Conservation (phyloP, 2,329 filamentous ascomycete species). For the Claviceps capensis region DNA sequence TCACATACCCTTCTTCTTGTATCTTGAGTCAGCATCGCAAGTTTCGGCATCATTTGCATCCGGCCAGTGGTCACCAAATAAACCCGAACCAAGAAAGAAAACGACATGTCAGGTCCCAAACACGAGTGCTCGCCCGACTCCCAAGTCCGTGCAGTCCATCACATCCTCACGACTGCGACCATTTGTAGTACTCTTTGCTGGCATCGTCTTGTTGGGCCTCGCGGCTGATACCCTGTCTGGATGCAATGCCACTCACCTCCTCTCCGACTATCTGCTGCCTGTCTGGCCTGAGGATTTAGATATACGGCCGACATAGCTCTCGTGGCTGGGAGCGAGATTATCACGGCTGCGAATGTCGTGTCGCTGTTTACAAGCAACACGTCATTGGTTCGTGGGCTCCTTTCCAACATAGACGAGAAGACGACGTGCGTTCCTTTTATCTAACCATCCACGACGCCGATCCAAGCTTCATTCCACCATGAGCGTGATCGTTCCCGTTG, state of each 20-base stretch:
- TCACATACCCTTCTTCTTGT: not conserved
- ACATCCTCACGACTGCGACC: conserved; percentile 32
- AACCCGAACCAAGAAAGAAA: not conserved
- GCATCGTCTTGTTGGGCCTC: conserved; percentile 38
- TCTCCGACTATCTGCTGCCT: conserved; percentile 33
- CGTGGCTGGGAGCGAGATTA: conserved; percentile 35
- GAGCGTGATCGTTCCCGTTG: conserved; percentile 14
- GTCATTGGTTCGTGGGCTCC: conserved; percentile 25
- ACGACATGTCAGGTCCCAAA: conserved; percentile 19
- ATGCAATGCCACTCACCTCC: conserved; percentile 39
- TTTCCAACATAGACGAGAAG: not conserved
- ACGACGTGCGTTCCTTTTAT: not conserved
- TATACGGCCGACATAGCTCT: conserved; percentile 42
- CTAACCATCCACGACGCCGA: conserved; percentile 2
- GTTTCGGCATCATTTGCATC: not conserved
- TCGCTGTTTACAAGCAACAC: conserved; percentile 36
- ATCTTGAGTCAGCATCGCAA: not conserved
- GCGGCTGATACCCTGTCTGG: conserved; percentile 39
- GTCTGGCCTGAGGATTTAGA: conserved; percentile 47
- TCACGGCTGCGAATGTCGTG: conserved; percentile 32
- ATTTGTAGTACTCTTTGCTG: conserved; percentile 34
- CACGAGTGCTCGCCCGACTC: conserved; percentile 32
- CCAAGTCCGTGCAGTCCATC: conserved; percentile 32
- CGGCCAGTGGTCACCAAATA: not conserved
- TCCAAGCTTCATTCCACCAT: conserved; percentile 9